A percentile compares a stretch with the other conserved stretches of the same genome.
Conservation (phyloP, 2,329 filamentous ascomycete genomes). For the Botrytis tulipae region DNA sequence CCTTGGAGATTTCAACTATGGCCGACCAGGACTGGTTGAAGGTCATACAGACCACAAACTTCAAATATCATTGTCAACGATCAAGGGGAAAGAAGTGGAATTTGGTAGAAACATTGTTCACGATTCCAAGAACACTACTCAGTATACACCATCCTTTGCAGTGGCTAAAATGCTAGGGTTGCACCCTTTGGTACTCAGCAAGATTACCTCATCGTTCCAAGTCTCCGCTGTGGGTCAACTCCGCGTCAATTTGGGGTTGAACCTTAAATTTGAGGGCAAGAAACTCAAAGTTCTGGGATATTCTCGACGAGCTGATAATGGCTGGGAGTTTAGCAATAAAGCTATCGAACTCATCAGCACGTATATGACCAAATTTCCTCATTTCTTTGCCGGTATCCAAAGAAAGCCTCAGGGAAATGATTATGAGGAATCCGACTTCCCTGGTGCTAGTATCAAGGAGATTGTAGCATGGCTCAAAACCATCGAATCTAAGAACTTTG, state of each 20-base stretch:
- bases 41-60: constrained; percentile 73
- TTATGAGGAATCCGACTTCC: constrained; percentile 81
- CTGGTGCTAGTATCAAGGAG: constrained; percentile 82
- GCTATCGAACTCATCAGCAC: constrained; percentile 77
- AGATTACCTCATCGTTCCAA: constrained; percentile 91
- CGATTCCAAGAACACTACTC: constrained; percentile 66
- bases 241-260: constrained; percentile 86
- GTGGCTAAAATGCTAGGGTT: constrained; percentile 79
- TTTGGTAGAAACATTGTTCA: constrained; percentile 75
- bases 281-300: constrained; percentile 96
- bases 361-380: constrained; percentile 92
- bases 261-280: constrained; percentile 94
- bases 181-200: constrained; percentile 85
- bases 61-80: constrained; percentile 72
- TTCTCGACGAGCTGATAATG: constrained; percentile 77
- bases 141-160: constrained; percentile 84
- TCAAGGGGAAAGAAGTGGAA: constrained; percentile 72
- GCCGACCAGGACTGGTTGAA: constrained; percentile 80
- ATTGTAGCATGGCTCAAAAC: constrained; percentile 92
- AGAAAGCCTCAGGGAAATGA: constrained; percentile 82
- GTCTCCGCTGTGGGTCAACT: constrained; percentile 73
- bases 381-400: constrained; percentile 89
- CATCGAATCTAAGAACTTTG: constrained; percentile 86
- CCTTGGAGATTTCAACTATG: constrained; percentile 89
- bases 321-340: constrained; percentile 93